Conservation (phyloP, 345 rosid species). For the Eucalyptus marginata region DNA sequence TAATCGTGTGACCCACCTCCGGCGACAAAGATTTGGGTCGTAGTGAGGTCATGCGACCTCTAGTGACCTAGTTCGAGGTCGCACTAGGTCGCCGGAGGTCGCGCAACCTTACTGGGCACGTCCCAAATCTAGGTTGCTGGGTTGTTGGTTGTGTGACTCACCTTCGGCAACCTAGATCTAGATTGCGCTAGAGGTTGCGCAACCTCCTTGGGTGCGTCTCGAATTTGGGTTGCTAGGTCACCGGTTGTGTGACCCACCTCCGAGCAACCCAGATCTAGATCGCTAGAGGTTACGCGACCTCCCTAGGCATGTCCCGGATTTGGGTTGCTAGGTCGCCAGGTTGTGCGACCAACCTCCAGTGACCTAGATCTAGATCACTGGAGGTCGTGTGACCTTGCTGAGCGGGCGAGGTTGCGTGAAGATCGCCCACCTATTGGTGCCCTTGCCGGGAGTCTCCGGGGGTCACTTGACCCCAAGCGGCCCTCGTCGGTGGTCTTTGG, state of each 20-base stretch:
- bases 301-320: accelerated
- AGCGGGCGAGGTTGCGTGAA: accelerated
- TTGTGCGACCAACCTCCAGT: accelerated
- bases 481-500: accelerated
- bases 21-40: accelerated
- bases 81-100: accelerated
- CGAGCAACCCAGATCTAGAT: accelerated
- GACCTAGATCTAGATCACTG: accelerated
- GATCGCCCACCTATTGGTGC: accelerated
- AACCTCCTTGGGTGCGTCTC: accelerated
- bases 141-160: too few relatives aligned
- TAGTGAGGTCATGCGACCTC: accelerated
- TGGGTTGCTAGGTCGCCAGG: too few relatives aligned
- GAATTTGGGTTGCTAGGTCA: too few relatives aligned
- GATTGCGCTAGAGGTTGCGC: accelerated
- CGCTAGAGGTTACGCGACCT: accelerated
- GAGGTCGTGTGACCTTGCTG: accelerated
- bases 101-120: accelerated
- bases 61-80: accelerated
- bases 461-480: accelerated
- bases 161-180: accelerated
- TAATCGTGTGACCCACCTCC: too few relatives aligned
- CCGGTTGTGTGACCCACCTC: too few relatives aligned
- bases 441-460: accelerated
- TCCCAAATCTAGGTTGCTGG: too few relatives aligned